These are phyloP conservation scores for Vanderwaltozyma tropicalis DNA, from an alignment of 805 yeast species.

Conservation along the genomic window DNA sequence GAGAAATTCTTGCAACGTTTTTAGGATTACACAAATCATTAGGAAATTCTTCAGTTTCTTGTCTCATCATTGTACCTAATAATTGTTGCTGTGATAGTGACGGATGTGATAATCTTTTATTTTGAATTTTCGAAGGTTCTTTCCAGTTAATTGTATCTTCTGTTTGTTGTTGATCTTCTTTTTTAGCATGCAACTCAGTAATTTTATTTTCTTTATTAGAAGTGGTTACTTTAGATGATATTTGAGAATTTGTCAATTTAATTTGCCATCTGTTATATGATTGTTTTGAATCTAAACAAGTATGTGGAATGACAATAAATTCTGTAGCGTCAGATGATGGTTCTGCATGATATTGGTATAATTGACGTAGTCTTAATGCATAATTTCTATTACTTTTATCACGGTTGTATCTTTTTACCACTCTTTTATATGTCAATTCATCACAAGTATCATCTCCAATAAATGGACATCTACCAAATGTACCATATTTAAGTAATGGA, in stretches of 20 bases:
- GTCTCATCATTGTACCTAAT: constrained; percentile 10
- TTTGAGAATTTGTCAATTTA: not conserved
- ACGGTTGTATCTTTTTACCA: constrained; percentile 24
- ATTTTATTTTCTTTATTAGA: not conserved
- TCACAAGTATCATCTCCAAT: constrained; percentile 40
- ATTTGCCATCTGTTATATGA: constrained; percentile 12
- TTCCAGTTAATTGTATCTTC: constrained; percentile 33
- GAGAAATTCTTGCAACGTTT: constrained; percentile 18
- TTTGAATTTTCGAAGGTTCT: constrained; percentile 8
- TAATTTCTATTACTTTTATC: constrained; percentile 24
- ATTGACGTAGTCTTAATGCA: constrained; percentile 23
- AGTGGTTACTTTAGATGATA: not conserved
- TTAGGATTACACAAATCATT: constrained; percentile 22
- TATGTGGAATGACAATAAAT: constrained; percentile 18
- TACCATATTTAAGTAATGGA: constrained; percentile 25
- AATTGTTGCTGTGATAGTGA: constrained; percentile 4
- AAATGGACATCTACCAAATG: constrained; percentile 71
- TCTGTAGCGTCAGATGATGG: constrained; percentile 9
- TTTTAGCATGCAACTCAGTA: not conserved
- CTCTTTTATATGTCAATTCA: constrained; percentile 21
- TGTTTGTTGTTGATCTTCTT: not conserved
- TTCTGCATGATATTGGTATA: constrained; percentile 23
- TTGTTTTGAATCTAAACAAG: constrained; percentile 15
- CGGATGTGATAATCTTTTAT: constrained; percentile 6
- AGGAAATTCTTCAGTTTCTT: constrained; percentile 26